These are phyloP conservation scores for Coniochaeta sp. DNA, from an alignment of 2,329 filamentous ascomycete species.

Conservation along the genomic window DNA sequence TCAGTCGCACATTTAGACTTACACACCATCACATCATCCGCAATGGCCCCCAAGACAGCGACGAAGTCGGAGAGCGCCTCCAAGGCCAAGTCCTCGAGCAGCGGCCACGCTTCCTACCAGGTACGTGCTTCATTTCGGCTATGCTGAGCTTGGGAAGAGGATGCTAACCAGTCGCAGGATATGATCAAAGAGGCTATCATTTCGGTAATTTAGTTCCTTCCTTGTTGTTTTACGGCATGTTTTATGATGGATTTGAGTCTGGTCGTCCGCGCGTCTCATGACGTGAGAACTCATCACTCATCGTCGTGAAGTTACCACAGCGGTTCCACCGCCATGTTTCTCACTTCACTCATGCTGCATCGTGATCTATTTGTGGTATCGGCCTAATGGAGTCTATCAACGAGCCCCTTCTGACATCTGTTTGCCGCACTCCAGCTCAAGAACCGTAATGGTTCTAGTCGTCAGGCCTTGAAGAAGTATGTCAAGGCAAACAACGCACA, in stretches of 20 bases:
- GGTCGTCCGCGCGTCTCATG: neutral
- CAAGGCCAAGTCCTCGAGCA: constrained; percentile 38
- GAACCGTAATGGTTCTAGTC: constrained; percentile 55
- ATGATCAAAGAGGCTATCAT: constrained; percentile 58
- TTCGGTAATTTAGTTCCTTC: constrained; percentile 41
- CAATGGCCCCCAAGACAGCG: constrained; percentile 52
- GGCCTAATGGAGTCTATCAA: neutral
- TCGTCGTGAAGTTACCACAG: neutral
- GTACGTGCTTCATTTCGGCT: constrained; percentile 29
- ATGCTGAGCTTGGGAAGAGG: constrained; percentile 6
- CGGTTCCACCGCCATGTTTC: neutral
- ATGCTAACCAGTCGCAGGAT: constrained; percentile 39
- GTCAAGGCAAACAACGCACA: constrained; percentile 45
- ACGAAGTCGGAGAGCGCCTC: constrained; percentile 43
- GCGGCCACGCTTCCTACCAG: constrained; percentile 51
- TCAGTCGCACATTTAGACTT: constrained; percentile 10
- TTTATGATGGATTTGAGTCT: constrained; percentile 9
- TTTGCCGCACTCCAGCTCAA: constrained; percentile 41
- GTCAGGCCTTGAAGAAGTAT: constrained; percentile 56
- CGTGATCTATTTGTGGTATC: neutral
- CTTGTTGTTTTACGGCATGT: constrained; percentile 30
- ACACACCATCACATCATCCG: constrained; percentile 19
- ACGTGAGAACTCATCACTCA: neutral
- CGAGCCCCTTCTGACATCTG: constrained; percentile 26
- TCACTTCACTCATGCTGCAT: neutral